Percentiles rank a stretch among this genome's conserved stretches.
phyloP scores from a whole-genome alignment of 106 monocot species.

The Platanthera guangdongensis region DNA sequence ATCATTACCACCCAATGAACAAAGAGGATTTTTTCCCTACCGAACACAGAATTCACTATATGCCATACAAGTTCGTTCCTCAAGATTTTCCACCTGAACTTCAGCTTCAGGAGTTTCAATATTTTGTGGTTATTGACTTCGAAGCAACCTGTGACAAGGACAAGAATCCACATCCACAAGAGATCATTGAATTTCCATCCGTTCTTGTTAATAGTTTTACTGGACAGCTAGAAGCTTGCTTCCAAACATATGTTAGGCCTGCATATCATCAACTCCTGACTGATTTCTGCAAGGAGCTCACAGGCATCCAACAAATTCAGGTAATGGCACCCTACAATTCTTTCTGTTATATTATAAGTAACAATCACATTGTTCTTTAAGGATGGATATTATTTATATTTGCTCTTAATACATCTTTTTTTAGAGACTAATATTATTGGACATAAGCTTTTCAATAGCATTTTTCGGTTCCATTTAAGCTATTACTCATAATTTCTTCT shows the following conservation, averaged over 20 bases:
- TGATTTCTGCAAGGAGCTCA: conserved; percentile 96
- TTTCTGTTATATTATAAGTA: not conserved
- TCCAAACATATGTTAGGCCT: conserved; percentile 90
- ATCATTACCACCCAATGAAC: conserved; percentile 35
- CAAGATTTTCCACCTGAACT: conserved; percentile 43
- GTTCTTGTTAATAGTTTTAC: conserved; percentile 85
- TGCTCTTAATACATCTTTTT: not conserved
- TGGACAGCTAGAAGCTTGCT: conserved; percentile 77
- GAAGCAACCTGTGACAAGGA: conserved; percentile 97
- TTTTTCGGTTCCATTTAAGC: not conserved
- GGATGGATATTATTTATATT: not conserved
- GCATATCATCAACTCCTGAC: conserved; percentile 67
- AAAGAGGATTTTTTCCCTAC: conserved; percentile 39
- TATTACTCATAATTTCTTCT: not conserved
- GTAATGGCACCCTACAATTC: conserved; percentile 8
- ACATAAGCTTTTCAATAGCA: not conserved
- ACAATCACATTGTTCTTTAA: not conserved
- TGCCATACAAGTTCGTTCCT: conserved; percentile 50
- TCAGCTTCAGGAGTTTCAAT: conserved; percentile 84
- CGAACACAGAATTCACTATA: conserved; percentile 46
- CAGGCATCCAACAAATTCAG: conserved; percentile 94
- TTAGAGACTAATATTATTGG: not conserved
- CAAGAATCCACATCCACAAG: conserved; percentile 64
- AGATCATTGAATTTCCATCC: conserved; percentile 96
- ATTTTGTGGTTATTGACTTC: conserved; percentile 96